Evolutionary conservation across 345 rosid genomes (phyloP).

Genomic region (Luvunga scandens): DNA sequence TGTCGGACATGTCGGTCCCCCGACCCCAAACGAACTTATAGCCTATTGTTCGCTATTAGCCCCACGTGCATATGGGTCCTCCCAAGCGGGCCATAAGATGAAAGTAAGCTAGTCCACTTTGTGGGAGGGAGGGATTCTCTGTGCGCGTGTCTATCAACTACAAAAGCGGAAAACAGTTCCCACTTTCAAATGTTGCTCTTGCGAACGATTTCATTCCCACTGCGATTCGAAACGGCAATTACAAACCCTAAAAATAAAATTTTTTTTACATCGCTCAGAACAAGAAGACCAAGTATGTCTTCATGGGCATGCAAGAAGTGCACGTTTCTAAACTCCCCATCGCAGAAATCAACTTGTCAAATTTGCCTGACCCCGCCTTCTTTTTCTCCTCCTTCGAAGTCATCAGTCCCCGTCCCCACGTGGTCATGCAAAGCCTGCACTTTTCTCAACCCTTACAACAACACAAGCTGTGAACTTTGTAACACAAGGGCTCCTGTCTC

Average conservation of each 20-base stretch:
- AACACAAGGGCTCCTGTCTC: conserved; percentile 47
- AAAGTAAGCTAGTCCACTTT: too few relatives aligned
- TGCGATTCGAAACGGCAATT: neutral
- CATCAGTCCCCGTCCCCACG: conserved; percentile 32
- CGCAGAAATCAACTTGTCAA: conserved; percentile 57
- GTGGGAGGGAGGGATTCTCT: too few relatives aligned
- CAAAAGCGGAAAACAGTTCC: neutral
- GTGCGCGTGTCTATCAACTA: neutral
- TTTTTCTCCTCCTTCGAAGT: conserved; percentile 22
- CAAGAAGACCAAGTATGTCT: neutral
- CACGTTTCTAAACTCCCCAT: conserved; percentile 83
- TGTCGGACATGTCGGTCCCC: neutral
- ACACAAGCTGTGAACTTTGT: conserved; percentile 63
- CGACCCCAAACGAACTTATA: too few relatives aligned
- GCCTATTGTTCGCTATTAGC: neutral
- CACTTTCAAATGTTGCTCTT: conserved; percentile 12
- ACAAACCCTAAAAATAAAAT: conserved; percentile 21
- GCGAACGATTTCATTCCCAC: neutral
- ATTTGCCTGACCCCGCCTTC: conserved; percentile 51
- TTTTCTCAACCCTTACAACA: conserved; percentile 72
- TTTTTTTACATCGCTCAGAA: neutral
- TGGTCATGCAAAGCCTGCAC: conserved; percentile 97
- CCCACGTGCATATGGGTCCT: neutral
- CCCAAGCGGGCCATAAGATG: neutral
- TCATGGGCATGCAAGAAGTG: conserved; percentile 88